Evolutionary conservation across 2,329 filamentous ascomycete species (phyloP), one percentile per base, ranked within the genome.

Genomic region (Teratosphaeria pseudoeucalypti): DNA sequence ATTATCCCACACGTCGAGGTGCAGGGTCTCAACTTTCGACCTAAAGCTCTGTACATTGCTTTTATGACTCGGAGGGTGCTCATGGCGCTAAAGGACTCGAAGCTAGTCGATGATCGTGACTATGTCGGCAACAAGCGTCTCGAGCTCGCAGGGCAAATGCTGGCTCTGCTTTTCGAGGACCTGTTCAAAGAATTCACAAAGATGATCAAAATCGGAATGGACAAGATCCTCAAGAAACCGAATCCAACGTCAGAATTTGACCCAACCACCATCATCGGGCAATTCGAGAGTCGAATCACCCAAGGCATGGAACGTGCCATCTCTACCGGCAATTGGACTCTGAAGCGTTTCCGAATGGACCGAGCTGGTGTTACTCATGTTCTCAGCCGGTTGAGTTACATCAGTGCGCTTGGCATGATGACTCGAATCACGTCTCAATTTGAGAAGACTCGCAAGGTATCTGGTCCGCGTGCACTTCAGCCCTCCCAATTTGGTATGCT

Each of bases 321-420:
- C 61, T 92, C 95, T 58, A 97, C 94, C 0, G 94, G 94, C 23
- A 99, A 99, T 71, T 99, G 94, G 94, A 96, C 83, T 63, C 82
- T 99, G 66, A 96, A 96, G 76, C 90, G 95, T 72, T 99, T 99
- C 79, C 91, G 92, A 74, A 99, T 99, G 94, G 95, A 97, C 71
- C 83, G 92, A 72, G 92, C 94, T 26, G 94, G 94, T 71, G 91
- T 99, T 26, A 97, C 95, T 0, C 94, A 99, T 74, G 91, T 99
- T 49, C 80, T 99, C 55, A 97, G 92, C 75, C 85, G 94, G 64
- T 80, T 99, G 58, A 97, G 92, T 74, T 99, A 97, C 71, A 96
- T 99, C 73, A 89, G 88, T 63, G 94, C 94, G 32, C 83, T 99
- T 32, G 95, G 95, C 63, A 99, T 99, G 95, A 99, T 99, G 94